phyloP scores from a whole-genome alignment of 2,329 filamentous ascomycete species.

The Colletotrichum simmondsii region DNA sequence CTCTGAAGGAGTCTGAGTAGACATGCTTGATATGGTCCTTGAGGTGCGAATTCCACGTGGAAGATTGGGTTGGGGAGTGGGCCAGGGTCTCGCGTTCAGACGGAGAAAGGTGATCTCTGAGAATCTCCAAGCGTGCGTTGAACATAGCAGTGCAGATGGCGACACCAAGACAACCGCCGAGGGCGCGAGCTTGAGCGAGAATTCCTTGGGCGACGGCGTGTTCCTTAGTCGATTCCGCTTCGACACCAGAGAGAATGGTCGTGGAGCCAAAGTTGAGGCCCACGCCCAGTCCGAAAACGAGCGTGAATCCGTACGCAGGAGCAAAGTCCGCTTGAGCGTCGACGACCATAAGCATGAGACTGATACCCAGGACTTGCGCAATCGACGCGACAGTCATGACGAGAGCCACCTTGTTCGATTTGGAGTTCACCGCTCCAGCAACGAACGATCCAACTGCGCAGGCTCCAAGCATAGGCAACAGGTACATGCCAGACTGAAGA shows the following conservation, averaged over 20 bases:
- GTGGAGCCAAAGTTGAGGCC: conserved; percentile 67
- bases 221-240: conserved; percentile 57
- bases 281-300: conserved; percentile 68
- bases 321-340: conserved; percentile 45
- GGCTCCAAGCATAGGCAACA: conserved; percentile 67
- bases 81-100: conserved; percentile 54
- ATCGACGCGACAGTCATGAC: conserved; percentile 60
- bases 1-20: conserved; percentile 58
- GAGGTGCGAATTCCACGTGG: conserved; percentile 46
- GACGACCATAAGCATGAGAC: conserved; percentile 58
- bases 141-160: conserved; percentile 69
- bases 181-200: conserved; percentile 68
- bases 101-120: conserved; percentile 48
- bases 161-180: conserved; percentile 70
- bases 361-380: conserved; percentile 64
- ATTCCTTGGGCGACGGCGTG: conserved; percentile 69
- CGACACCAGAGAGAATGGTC: conserved; percentile 67
- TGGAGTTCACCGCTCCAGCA: conserved; percentile 64
- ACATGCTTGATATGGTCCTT: conserved; percentile 50
- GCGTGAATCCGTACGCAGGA: conserved; percentile 64
- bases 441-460: conserved; percentile 67
- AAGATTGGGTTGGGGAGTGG: conserved; percentile 53
- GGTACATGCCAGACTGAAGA: conserved; percentile 65
- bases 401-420: conserved; percentile 63
- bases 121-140: conserved; percentile 55